These are phyloP conservation scores for Vinca minor DNA, from an alignment of 257 asterid genomes.

Conservation along the genomic window DNA sequence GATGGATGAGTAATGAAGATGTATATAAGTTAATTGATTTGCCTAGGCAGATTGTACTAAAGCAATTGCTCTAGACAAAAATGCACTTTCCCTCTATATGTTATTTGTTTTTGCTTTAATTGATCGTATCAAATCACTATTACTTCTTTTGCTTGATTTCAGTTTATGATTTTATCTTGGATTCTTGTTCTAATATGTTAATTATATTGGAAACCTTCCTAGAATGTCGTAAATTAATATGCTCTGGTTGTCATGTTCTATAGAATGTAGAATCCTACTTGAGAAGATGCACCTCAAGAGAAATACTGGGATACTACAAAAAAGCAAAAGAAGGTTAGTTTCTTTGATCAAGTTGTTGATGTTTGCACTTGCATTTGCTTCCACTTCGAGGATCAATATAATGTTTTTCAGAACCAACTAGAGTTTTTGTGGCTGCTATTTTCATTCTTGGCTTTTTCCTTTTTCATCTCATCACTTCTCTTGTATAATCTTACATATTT, in stretches of 20 bases:
- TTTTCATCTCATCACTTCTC: neutral
- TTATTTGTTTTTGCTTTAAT: no score
- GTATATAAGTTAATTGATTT: no score
- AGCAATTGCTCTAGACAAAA: no score
- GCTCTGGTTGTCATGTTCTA: constrained; percentile 4
- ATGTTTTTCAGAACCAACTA: neutral
- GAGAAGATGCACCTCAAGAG: constrained; percentile 87
- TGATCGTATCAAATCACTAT: neutral
- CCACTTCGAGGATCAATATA: neutral
- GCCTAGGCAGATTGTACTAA: no score
- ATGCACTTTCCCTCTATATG: no score
- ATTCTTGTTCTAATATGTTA: neutral
- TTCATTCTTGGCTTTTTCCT: neutral
- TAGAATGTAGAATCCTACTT: constrained; percentile 86
- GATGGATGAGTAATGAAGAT: no score
- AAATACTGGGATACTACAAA: constrained; percentile 68
- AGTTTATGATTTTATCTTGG: neutral
- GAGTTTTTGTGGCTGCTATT: neutral
- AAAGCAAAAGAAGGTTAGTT: constrained; percentile 75
- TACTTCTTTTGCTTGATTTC: neutral
- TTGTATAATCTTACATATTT: constrained; percentile 45
- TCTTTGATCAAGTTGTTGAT: neutral
- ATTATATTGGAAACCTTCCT: neutral
- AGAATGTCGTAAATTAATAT: neutral
- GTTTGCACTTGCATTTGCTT: neutral